These are phyloP conservation scores for Yamadazyma epiphylla DNA, from an alignment of 1,139 yeast genomes.

Conservation along the genomic window DNA sequence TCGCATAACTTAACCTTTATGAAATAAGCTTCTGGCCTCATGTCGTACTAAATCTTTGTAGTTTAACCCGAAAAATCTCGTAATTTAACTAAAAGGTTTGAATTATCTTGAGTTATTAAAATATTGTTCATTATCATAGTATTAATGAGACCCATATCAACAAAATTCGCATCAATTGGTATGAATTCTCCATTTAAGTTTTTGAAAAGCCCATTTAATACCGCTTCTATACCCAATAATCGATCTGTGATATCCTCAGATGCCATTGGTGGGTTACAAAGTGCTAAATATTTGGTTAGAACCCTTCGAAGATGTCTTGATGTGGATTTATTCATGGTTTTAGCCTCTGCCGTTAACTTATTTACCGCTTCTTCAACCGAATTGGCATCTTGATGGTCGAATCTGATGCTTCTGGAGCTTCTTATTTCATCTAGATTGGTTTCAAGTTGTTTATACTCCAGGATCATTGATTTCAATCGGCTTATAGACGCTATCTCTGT, in stretches of 20 bases:
- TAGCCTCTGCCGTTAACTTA: too few species aligned
- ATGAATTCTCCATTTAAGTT: slow-evolving; percentile 13
- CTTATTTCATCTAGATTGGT: slow-evolving; percentile 3
- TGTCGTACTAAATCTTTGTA: too few species aligned
- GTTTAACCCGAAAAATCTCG: slow-evolving; percentile 5
- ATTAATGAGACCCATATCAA: slow-evolving; percentile 15
- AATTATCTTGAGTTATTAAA: slow-evolving; percentile 11
- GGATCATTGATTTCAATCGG: slow-evolving; percentile 2
- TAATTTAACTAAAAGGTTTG: slow-evolving; percentile 2
- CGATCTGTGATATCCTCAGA: slow-evolving; percentile 1
- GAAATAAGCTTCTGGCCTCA: too few species aligned
- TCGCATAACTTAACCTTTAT: too few species aligned
- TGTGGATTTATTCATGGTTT: slow-evolving; percentile 1
- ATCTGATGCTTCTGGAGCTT: slow-evolving; percentile 1
- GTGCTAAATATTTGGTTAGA: slow-evolving; percentile 5
- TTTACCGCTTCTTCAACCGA: too few species aligned
- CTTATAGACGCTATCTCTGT: slow-evolving; percentile 2
- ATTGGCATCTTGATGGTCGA: too few species aligned
- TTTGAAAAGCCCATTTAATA: slow-evolving; percentile 8
- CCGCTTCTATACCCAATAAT: slow-evolving; percentile 3
- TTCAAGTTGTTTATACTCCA: slow-evolving; percentile 3
- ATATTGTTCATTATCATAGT: slow-evolving; percentile 16
- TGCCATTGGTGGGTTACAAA: slow-evolving; percentile 4
- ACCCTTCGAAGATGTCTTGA: slow-evolving; percentile 2
- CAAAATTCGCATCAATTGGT: slow-evolving; percentile 9